Base-by-base conservation (phyloP, 164 flowering plant genomes). In the Nymphaea colorata region DNA sequence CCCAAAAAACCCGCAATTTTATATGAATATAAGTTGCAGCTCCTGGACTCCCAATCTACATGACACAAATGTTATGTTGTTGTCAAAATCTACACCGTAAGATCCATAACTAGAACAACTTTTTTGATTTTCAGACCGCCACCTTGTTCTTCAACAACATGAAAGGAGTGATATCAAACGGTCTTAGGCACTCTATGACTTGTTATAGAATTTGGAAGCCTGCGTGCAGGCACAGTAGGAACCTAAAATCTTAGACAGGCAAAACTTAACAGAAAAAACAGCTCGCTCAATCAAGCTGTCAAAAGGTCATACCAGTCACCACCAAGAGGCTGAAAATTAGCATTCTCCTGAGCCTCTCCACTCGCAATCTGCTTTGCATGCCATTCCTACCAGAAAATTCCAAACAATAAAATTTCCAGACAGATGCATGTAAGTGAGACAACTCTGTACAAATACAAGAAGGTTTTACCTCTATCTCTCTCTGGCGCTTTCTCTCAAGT, bases 281-380 rank as follows among this genome's bases (percentile, higher is more conserved):
- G 53, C 5, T 10, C 6, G 42, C 25, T 11, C 44, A 43, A 51
- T 15, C 42, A 4, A 43, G 8, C 43, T 18, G 44, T 44, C 36
- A 16, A 42, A 16, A 62, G 59, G 63, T 62, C 84, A 62, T 85
- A 95, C 99, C 99, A 91, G 77, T 95, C 97, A 76, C 96, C 87
- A 69, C 98, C 99, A 62, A 95, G 72, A 7, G 98, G 98, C 80
- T 88, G 98, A 77, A 95, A 95, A 78, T 95, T 95, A 42, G 99
- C 99, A 81, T 95, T 95, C 57, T 83, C 93, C 79, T 78, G 87
- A 61, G 97, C 99, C 73, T 85, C 98, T 65, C 98, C 96, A 79
- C 90, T 87, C 14, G 99, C 87, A 67, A 95, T 90, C 74, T 90
- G 97, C 41, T 81, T 81, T 11, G 91, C 87, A 62, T 78, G 86